phyloP scores from a whole-genome alignment of 1,284 basidiomycete species.

The Pseudozyma tsukubaensis region DNA sequence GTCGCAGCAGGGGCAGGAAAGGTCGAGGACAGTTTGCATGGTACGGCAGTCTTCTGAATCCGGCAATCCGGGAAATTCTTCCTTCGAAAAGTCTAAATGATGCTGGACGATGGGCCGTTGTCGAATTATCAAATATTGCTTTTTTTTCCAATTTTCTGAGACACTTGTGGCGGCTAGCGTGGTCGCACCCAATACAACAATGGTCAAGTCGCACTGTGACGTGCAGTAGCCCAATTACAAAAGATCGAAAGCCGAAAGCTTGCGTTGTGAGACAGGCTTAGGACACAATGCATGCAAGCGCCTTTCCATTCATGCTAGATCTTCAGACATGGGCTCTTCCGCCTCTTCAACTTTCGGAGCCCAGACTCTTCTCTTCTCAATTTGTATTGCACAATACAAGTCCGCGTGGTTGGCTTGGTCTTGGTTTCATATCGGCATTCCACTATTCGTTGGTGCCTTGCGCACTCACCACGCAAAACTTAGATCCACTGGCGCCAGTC shows the following conservation, averaged over 20 bases:
- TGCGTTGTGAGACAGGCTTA: constrained; percentile 11
- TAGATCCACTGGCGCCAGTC: background rate
- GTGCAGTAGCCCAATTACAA: background rate
- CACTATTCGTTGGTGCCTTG: background rate
- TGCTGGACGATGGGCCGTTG: background rate
- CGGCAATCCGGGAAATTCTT: background rate
- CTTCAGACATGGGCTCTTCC: too few relatives aligned
- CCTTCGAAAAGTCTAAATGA: background rate
- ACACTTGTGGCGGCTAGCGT: constrained; percentile 3
- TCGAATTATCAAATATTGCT: background rate
- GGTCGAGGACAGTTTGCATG: too few relatives aligned
- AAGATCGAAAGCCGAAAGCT: background rate
- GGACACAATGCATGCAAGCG: constrained; percentile 9
- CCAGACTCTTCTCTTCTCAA: too few relatives aligned
- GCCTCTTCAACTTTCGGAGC: too few relatives aligned
- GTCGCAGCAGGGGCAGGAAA: too few relatives aligned
- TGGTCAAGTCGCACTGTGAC: background rate
- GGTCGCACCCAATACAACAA: background rate
- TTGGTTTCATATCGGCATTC: constrained; percentile 6
- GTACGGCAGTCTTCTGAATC: background rate
- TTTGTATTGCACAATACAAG: background rate
- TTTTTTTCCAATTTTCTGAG: constrained; percentile 5
- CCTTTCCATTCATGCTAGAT: background rate
- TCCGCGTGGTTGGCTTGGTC: background rate
- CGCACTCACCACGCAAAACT: too few relatives aligned